These are phyloP conservation scores for Geotrichum fermentans DNA, from an alignment of 1,139 yeast genomes.

Conservation along the genomic window DNA sequence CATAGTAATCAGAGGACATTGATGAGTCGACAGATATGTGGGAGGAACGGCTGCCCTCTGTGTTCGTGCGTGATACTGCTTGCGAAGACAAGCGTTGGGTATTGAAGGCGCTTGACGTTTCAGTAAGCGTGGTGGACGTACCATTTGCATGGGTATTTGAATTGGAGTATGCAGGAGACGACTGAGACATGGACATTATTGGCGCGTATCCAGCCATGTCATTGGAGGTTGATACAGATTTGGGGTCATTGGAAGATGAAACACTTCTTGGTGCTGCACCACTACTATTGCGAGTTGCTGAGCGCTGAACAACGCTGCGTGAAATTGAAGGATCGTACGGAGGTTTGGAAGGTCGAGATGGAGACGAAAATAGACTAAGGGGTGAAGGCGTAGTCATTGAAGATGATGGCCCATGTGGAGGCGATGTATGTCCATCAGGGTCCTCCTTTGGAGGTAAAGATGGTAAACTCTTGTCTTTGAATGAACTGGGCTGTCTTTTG, in stretches of 20 bases:
- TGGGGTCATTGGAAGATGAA: conserved; percentile 4
- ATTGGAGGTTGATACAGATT: background rate
- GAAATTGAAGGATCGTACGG: conserved; percentile 19
- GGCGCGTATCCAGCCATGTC: conserved; percentile 15
- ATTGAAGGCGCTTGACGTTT: conserved; percentile 8
- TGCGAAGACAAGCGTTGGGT: conserved; percentile 1
- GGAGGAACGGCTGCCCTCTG: conserved; percentile 8
- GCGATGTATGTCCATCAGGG: conserved; percentile 5
- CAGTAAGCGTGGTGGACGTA: conserved; percentile 14
- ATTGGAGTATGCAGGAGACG: conserved; percentile 17
- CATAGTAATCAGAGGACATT: conserved; percentile 12
- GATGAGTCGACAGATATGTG: conserved; percentile 15
- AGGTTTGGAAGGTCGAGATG: conserved; percentile 19
- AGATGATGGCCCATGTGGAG: too few species aligned
- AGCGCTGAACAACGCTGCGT: conserved; percentile 10
- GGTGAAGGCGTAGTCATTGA: too few species aligned
- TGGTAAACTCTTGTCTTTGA: conserved; percentile 32
- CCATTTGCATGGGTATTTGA: conserved; percentile 5
- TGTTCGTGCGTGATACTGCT: conserved; percentile 6
- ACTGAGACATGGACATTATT: conserved; percentile 15
- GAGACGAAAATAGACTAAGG: too few species aligned
- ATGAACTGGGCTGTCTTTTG: conserved; percentile 6
- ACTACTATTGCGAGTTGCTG: conserved; percentile 7
- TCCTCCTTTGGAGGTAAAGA: conserved; percentile 26
- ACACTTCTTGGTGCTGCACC: conserved; percentile 4